phyloP scores from a whole-genome alignment of 2,329 filamentous ascomycete genomes.

The Acarospora socialis region DNA sequence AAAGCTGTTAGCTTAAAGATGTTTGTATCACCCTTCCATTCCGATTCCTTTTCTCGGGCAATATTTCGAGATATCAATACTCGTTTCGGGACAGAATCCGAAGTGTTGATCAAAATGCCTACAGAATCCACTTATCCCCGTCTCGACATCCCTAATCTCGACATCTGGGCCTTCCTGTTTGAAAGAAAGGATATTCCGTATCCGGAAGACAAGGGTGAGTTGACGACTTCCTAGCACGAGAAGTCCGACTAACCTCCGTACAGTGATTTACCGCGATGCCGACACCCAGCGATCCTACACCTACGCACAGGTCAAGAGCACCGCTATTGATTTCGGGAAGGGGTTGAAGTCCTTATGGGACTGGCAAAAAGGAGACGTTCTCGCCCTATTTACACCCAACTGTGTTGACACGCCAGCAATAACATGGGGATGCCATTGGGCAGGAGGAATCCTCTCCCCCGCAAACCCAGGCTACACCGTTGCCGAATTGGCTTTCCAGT shows the following conservation, averaged over 20 bases:
- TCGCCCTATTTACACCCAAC: conserved; percentile 74
- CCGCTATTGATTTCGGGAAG: conserved; percentile 62
- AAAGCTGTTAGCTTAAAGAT: too few species aligned
- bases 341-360: conserved; percentile 60
- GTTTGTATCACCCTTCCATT: too few species aligned
- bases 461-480: conserved; percentile 79
- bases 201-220: conserved; percentile 57
- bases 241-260: conserved; percentile 3
- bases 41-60: too few species aligned
- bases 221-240: too few species aligned
- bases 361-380: conserved; percentile 72
- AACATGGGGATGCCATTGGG: conserved; percentile 69
- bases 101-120: conserved; percentile 62
- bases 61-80: too few species aligned
- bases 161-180: conserved; percentile 69
- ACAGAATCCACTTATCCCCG: conserved; percentile 50
- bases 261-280: conserved; percentile 66
- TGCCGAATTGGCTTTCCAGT: conserved; percentile 71
- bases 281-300: conserved; percentile 58
- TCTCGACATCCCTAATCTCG: conserved; percentile 56
- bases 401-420: conserved; percentile 66
- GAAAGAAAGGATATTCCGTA: conserved; percentile 51
- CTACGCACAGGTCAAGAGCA: conserved; percentile 49
- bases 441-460: conserved; percentile 67
- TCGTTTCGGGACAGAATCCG: too few species aligned